phyloP scores from a whole-genome alignment of 2,329 filamentous ascomycete genomes.

The Fusarium metavorans region DNA sequence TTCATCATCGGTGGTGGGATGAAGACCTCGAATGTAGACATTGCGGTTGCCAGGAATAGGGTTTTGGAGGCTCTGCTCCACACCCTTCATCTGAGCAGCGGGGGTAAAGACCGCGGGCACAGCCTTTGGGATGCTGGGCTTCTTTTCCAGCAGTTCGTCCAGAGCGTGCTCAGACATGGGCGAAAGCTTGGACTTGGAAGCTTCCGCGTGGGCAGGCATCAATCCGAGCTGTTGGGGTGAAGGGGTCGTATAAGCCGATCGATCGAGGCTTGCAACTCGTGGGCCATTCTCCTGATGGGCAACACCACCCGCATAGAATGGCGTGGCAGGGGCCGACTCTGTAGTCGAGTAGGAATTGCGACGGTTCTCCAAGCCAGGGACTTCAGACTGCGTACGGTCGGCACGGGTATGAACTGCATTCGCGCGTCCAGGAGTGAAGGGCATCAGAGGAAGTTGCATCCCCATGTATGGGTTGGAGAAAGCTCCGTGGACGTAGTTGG shows the following conservation, averaged over 20 bases:
- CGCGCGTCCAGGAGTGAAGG: slow-evolving; percentile 66
- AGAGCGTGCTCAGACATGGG: slow-evolving; percentile 63
- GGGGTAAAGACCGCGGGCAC: slow-evolving; percentile 92
- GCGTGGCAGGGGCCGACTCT: slow-evolving; percentile 74
- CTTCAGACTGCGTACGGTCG: slow-evolving; percentile 63
- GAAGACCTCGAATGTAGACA: slow-evolving; percentile 96
- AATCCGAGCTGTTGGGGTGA: slow-evolving; percentile 71
- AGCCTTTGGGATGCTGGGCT: slow-evolving; percentile 87
- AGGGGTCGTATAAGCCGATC: slow-evolving; percentile 74
- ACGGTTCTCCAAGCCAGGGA: slow-evolving; percentile 73
- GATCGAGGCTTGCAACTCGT: slow-evolving; percentile 69
- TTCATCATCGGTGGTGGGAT: slow-evolving; percentile 94
- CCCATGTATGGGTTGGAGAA: slow-evolving; percentile 54
- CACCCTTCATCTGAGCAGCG: slow-evolving; percentile 85
- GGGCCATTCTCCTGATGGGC: slow-evolving; percentile 70
- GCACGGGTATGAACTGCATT: slow-evolving; percentile 58
- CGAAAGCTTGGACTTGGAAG: slow-evolving; percentile 56
- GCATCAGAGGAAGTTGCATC: slow-evolving; percentile 56
- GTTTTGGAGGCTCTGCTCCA: slow-evolving; percentile 95
- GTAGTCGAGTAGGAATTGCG: slow-evolving; percentile 77
- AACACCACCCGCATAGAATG: slow-evolving; percentile 69
- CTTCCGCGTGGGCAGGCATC: slow-evolving; percentile 53
- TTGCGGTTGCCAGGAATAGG: slow-evolving; percentile 93
- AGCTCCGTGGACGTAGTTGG: slow-evolving; percentile 49
- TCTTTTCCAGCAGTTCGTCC: slow-evolving; percentile 75